Evolutionary conservation across 352 stramenopile species (phyloP).

Genomic region (Phytophthora pinifolia): DNA sequence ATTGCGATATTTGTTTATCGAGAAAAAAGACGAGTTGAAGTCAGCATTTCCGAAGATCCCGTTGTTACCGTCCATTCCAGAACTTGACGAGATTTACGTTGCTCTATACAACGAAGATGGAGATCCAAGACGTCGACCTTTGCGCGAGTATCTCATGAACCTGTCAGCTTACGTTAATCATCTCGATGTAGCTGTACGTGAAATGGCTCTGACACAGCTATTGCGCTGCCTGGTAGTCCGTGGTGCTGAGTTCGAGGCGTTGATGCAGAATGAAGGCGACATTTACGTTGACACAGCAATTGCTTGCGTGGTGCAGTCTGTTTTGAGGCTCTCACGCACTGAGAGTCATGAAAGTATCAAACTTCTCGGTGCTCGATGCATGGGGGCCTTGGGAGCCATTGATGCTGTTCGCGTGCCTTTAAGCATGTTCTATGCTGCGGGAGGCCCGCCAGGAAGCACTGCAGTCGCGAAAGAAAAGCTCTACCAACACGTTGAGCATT

Average conservation of each 20-base stretch:
- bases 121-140: conserved; percentile 43
- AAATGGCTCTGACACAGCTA: conserved; percentile 74
- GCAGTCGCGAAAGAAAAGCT: conserved; percentile 42
- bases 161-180: conserved; percentile 71
- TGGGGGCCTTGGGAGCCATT: conserved; percentile 79
- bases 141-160: conserved; percentile 58
- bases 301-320: conserved; percentile 58
- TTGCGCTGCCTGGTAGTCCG: conserved; percentile 65
- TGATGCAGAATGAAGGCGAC: conserved; percentile 76
- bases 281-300: conserved; percentile 63
- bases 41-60: conserved; percentile 64
- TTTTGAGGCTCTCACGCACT: conserved; percentile 64
- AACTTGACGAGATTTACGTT: conserved; percentile 67
- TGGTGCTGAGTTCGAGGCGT: conserved; percentile 50
- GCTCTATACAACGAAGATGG: conserved; percentile 59
- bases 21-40: conserved; percentile 60
- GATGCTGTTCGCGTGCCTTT: conserved; percentile 76
- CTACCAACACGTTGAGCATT: conserved; percentile 53
- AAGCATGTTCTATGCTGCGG: conserved; percentile 56
- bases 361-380: conserved; percentile 65
- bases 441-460: conserved; percentile 19
- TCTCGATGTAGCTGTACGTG: conserved; percentile 76
- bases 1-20: conserved; percentile 76
- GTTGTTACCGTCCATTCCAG: conserved; percentile 64
- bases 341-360: conserved; percentile 72